Base-by-base conservation (phyloP, 331 rosid species). In the Telfairia occidentalis region DNA sequence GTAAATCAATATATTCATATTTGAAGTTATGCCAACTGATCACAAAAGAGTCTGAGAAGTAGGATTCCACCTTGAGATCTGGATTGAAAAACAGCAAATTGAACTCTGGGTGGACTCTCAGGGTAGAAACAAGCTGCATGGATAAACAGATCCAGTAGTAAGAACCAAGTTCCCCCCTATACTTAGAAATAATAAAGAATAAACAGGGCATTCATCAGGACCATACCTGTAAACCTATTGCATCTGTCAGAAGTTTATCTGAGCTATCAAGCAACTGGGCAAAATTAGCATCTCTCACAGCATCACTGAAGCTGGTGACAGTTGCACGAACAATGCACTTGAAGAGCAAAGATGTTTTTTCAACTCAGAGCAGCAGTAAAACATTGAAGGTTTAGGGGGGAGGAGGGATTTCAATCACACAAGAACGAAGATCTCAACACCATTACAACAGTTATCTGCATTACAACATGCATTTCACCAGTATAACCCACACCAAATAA, bases 91-190 rank as follows among this genome's bases (percentile, higher is more conserved):
- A 86, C 70, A 88, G 63, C 89, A 91, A 84, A 79, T 73, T 88
- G 88, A 82, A 87, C 78, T 88, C 95, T 53, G 98, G 97, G 83
- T 76, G 81, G 80, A 94, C 82, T 76, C 88, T 83, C 28, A 94
- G 85, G 72, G 91, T 87, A 80, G 97, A 89, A 82, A 94, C 97
- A 78, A 91, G 96, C 97, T 94, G 96, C 90, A 78, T 67, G 43
- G 48, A 76, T 75, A 71, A 59, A 84, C 73, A 76, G 77, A 81
- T 63, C 59, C 59, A 65, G 80, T 78, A 74, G 76, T 79, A 69
- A 87, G 88, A 87, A 79, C 76, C 50, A 34, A 74, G 72, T 64
- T n/a, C 16, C 13, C 48, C 38, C n/a, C 43, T 35, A 50, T 38
- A 23, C 16, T 46, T 24, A 30, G 42, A 50, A 28, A 19, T n/a